Percentiles rank a stretch among this genome's conserved stretches.
Evolutionary conservation across 345 rosid genomes (phyloP).

Genomic region (Citrus cavaleriei): DNA sequence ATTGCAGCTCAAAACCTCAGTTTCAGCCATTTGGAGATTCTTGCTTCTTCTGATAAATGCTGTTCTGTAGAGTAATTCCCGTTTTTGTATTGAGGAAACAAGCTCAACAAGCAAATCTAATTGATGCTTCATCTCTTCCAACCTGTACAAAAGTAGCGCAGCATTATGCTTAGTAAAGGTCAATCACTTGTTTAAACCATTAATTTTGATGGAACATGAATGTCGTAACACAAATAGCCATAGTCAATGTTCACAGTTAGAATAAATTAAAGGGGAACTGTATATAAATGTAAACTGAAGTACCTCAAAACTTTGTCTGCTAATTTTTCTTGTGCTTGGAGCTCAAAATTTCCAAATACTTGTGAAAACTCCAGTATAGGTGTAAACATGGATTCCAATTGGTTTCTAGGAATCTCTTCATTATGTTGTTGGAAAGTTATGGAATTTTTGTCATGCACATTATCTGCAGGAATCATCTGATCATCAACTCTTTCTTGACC

Average conservation of each 20-base stretch:
- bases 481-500: slow-evolving; percentile 2
- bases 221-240: not conserved
- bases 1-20: slow-evolving; percentile 46
- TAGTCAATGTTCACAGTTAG: not conserved
- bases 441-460: not conserved
- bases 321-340: slow-evolving; percentile 30
- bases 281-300: not conserved
- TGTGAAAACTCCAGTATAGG: slow-evolving; percentile 15
- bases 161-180: not conserved
- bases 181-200: not conserved
- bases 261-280: not conserved
- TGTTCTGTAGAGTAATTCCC: slow-evolving; percentile 44
- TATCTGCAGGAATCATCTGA: slow-evolving; percentile 1
- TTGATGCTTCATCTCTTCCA: slow-evolving; percentile 35
- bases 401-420: slow-evolving; percentile 3
- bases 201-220: not conserved
- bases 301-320: slow-evolving; percentile 31
- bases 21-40: slow-evolving; percentile 77
- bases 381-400: not conserved
- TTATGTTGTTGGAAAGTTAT: not conserved
- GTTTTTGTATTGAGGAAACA: slow-evolving; percentile 22
- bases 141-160: slow-evolving; percentile 31
- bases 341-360: slow-evolving; percentile 30
- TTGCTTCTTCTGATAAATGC: slow-evolving; percentile 62
- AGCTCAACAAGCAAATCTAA: slow-evolving; percentile 27